phyloP scores from a whole-genome alignment of 2,329 filamentous ascomycete species.

The Botrytis pseudocinerea region DNA sequence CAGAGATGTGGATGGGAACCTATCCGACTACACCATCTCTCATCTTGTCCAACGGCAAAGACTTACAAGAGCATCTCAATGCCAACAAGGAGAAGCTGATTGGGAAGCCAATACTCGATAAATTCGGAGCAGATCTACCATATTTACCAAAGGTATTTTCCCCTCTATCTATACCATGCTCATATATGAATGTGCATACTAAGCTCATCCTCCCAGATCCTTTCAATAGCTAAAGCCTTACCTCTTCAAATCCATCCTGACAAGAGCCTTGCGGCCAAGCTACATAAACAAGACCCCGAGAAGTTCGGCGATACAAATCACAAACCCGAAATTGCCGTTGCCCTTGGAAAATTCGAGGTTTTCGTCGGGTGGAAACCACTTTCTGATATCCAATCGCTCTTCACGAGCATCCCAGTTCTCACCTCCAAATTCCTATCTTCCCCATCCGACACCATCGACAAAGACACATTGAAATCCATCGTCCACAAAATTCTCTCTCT shows the following conservation, averaged over 20 bases:
- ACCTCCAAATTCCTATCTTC: conserved; percentile 29
- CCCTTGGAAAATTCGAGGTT: conserved; percentile 69
- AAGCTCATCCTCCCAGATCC: conserved; percentile 48
- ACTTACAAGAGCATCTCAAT: conserved; percentile 64
- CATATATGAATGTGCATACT: conserved; percentile 21
- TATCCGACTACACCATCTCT: conserved; percentile 70
- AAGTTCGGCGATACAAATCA: conserved; percentile 70
- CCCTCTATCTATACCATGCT: background rate
- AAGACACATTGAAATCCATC: conserved; percentile 58
- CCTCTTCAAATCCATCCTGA: conserved; percentile 75
- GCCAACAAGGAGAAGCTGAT: conserved; percentile 62
- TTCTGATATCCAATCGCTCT: conserved; percentile 56
- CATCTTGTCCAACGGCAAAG: conserved; percentile 61
- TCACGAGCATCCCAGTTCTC: conserved; percentile 43
- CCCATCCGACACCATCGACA: conserved; percentile 48
- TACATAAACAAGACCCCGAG: conserved; percentile 64
- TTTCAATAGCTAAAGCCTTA: conserved; percentile 74
- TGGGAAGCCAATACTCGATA: conserved; percentile 59
- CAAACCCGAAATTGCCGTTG: conserved; percentile 78
- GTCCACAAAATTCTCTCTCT: conserved; percentile 41
- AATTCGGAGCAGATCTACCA: conserved; percentile 66
- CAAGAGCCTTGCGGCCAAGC: conserved; percentile 62
- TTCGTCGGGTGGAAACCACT: conserved; percentile 75
- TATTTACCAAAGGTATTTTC: conserved; percentile 65
- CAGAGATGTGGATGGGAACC: conserved; percentile 58